Base-by-base conservation (phyloP, 2,329 filamentous ascomycete species). In the Aspergillus tanneri region DNA sequence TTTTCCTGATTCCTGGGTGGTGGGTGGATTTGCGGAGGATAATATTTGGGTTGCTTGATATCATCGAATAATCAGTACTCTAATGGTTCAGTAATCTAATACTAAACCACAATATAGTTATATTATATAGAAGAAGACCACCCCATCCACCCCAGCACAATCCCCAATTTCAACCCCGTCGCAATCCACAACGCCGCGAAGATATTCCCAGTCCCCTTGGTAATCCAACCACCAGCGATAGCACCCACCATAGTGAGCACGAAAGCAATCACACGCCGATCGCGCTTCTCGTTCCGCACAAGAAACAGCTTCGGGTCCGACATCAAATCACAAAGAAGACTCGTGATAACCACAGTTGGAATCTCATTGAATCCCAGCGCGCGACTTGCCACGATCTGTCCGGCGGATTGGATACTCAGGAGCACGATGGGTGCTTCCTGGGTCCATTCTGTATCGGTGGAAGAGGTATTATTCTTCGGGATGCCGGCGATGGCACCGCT, bases 321-420 rank as follows among this genome's bases (percentile, higher is more conserved):
- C 42, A 62, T 56, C 12, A 69, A 44, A 49, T 68, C 64, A 42
- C 61, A 65, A 7, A 65, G 42, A 22, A 66, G 52, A 36, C 60
- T 66, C 8, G 66, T 67, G 22, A 68, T 52, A 3, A 68, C 66
- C 6, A 68, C 64, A 2, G 63, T 66, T 2, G 64, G 64, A 10
- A 68, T 59, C 43, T 67, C 66, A 36, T 59, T 58, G 38, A 60
- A 60, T 1, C 58, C 61, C 41, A 68, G 39, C 4, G 56, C 50
- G 10, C 64, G 58, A 45, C 58, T 61, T 3, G 60, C 60, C 7
- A 62, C 57, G 14, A 66, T 64, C 41, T 67, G 64, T 0, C 66
- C 66, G 0, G 62, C 60, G 5, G 62, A 57, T 49, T 68, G 65
- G 16, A 68, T 60, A 9, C 57, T 59, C 8, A 68, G 56, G 10